Conservation (phyloP, 2,329 filamentous ascomycete genomes). For the Sporothrix schenckii region DNA sequence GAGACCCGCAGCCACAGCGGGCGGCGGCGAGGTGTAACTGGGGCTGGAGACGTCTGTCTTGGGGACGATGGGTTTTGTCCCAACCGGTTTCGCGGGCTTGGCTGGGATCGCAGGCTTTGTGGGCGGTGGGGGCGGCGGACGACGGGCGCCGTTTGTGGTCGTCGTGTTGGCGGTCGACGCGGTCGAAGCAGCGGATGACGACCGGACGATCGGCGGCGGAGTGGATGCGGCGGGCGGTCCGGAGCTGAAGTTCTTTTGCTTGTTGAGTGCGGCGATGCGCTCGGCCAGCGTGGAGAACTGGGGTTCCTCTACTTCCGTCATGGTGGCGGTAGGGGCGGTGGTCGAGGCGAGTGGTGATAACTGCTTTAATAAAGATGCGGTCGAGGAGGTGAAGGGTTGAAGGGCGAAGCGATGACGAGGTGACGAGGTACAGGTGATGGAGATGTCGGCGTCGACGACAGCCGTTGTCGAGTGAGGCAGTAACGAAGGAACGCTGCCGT, state of each 20-base stretch:
- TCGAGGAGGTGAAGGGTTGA: no score
- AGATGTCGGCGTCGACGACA: neutral
- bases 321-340: constrained; percentile 39
- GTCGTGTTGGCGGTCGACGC: constrained; percentile 12
- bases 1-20: constrained; percentile 40
- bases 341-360: neutral
- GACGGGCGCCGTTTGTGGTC: constrained; percentile 10
- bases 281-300: constrained; percentile 63
- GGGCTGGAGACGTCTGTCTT: constrained; percentile 48
- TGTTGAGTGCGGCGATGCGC: constrained; percentile 66
- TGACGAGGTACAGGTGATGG: neutral
- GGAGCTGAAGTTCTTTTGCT: constrained; percentile 58
- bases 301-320: constrained; percentile 65
- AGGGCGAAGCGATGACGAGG: no score
- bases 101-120: neutral
- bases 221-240: neutral
- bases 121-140: constrained; percentile 16
- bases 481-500: neutral
- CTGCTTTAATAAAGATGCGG: no score
- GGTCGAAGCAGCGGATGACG: neutral
- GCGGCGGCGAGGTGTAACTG: constrained; percentile 45
- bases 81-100: constrained; percentile 32
- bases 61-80: constrained; percentile 35
- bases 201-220: constrained; percentile 37
- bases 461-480: neutral